Percentiles rank a stretch among this genome's conserved stretches.
phyloP scores from a whole-genome alignment of 2,329 filamentous ascomycete species.

The Claviceps arundinis region DNA sequence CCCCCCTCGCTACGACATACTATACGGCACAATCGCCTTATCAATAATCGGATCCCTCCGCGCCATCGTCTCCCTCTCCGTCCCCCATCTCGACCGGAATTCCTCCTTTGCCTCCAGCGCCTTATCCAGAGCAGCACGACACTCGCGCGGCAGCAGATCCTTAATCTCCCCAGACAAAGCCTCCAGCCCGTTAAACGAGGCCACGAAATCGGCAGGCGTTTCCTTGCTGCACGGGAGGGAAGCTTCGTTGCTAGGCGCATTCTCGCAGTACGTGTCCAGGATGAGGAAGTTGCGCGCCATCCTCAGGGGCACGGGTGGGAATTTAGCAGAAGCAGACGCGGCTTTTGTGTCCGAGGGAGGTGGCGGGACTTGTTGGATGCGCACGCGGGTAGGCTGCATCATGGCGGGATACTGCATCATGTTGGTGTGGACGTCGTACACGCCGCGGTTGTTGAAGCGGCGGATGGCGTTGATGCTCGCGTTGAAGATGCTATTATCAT shows the following conservation, averaged over 20 bases:
- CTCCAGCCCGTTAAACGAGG: slow-evolving; percentile 47
- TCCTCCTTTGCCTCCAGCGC: slow-evolving; percentile 49
- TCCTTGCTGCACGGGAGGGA: slow-evolving; percentile 29
- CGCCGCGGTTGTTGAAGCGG: slow-evolving; percentile 54
- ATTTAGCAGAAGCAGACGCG: slow-evolving; percentile 18
- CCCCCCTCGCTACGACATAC: slow-evolving; percentile 19
- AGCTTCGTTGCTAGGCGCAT: slow-evolving; percentile 33
- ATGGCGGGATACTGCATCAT: slow-evolving; percentile 72
- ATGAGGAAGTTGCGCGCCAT: slow-evolving; percentile 44
- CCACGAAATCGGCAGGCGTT: slow-evolving; percentile 32
- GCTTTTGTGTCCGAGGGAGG: slow-evolving; percentile 22
- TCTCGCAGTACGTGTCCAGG: slow-evolving; percentile 41
- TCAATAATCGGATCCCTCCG: slow-evolving; percentile 44
- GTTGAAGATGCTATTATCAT: slow-evolving; percentile 61
- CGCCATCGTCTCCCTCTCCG: slow-evolving; percentile 46
- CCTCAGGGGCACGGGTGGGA: slow-evolving; percentile 34
- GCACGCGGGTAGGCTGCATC: slow-evolving; percentile 81
- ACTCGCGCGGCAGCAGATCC: slow-evolving; percentile 54
- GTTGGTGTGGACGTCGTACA: slow-evolving; percentile 94
- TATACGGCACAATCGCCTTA: slow-evolving; percentile 50
- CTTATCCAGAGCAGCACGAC: slow-evolving; percentile 57
- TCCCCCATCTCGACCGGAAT: slow-evolving; percentile 66
- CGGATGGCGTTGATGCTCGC: slow-evolving; percentile 56
- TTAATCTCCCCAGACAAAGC: slow-evolving; percentile 52
- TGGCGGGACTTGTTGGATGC: slow-evolving; percentile 55